phyloP scores from a whole-genome alignment of 2,329 filamentous ascomycete genomes.

The Fusarium luffae region DNA sequence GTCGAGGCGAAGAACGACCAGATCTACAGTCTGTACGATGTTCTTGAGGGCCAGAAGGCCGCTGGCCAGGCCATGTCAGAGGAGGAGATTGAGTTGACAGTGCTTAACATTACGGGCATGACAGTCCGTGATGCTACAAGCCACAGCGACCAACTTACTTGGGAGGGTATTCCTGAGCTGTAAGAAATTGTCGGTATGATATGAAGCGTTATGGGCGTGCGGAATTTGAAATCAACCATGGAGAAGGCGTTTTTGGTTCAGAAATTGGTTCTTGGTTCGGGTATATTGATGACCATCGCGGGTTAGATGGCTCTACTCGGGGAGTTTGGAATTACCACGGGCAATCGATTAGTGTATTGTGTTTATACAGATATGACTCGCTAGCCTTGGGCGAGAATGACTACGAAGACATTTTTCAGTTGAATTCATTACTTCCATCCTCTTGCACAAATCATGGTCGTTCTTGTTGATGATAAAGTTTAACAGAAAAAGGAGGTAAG shows the following conservation, averaged over 20 bases:
- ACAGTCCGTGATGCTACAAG: constrained; percentile 55
- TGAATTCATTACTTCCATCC: constrained; percentile 13
- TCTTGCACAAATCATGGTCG: neutral
- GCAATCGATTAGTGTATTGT: constrained; percentile 27
- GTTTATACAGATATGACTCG: constrained; percentile 39
- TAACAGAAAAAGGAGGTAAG: constrained; percentile 43
- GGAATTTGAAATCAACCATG: constrained; percentile 35
- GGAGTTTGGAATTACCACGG: constrained; percentile 41
- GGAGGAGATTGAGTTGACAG: constrained; percentile 72
- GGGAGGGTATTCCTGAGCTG: constrained; percentile 54
- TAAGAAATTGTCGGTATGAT: constrained; percentile 22
- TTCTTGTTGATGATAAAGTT: neutral
- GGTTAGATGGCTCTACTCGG: constrained; percentile 39
- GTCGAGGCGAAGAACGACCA: constrained; percentile 81
- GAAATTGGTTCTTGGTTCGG: constrained; percentile 30
- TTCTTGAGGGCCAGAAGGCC: constrained; percentile 81
- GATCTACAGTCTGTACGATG: constrained; percentile 85
- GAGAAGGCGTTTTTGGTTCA: constrained; percentile 41
- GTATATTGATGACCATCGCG: constrained; percentile 12
- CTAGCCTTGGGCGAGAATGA: constrained; percentile 37
- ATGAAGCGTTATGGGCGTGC: constrained; percentile 22
- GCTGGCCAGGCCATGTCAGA: constrained; percentile 71
- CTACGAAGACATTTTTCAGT: constrained; percentile 37
- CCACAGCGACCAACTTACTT: constrained; percentile 54
- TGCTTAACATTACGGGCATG: constrained; percentile 65